Base-by-base conservation (phyloP, 1,139 yeast genomes). In the Diutina pseudorugosa region DNA sequence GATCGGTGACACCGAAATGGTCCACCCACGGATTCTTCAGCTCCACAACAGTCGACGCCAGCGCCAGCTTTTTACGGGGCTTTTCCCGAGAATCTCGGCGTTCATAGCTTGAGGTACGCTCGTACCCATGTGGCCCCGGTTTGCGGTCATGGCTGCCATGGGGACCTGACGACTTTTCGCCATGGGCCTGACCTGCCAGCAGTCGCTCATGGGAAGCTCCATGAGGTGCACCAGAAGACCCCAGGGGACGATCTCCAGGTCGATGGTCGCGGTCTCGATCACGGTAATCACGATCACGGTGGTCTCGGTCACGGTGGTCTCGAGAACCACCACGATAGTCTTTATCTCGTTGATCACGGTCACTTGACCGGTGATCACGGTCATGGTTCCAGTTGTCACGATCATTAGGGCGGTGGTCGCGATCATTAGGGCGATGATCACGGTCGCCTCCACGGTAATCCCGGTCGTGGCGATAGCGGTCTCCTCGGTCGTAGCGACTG, bases 251-350 rank as follows among this genome's bases (percentile, higher is more conserved):
- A 14, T 43, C 30, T n/a, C 25, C 18, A 14, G 36, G n/a, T 30
- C 45, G 45, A 9, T 42, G 47, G 18, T 43, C 47, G 21, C 47
- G 47, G 47, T 42, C 45, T 42, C 45, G 18, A 5, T 43, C 47
- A 21, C 47, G 23, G 21, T 21, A 19, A 7, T 43, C 47, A 1
- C 47, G 23, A 3, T 43, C 47, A 5, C 47, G 23, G 14, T 9
- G 18, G 19, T 43, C 47, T 7, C 47, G 36, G 8, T 30, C 36
- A 42, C 19, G n/a, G 6, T 43, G 30, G 23, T 25, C 25, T 25
- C 12, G 33, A 8, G 23, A n/a, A 4, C 47, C 25, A 1, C 25
- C 47, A 3, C 47, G 23, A 16, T 20, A 16, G 12, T 43, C 47
- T 16, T 25, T 43, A n/a, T 43, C 33, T n/a, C 33, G 18, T 14